phyloP scores from a whole-genome alignment of 257 asterid genomes.

The Buddleja alternifolia region DNA sequence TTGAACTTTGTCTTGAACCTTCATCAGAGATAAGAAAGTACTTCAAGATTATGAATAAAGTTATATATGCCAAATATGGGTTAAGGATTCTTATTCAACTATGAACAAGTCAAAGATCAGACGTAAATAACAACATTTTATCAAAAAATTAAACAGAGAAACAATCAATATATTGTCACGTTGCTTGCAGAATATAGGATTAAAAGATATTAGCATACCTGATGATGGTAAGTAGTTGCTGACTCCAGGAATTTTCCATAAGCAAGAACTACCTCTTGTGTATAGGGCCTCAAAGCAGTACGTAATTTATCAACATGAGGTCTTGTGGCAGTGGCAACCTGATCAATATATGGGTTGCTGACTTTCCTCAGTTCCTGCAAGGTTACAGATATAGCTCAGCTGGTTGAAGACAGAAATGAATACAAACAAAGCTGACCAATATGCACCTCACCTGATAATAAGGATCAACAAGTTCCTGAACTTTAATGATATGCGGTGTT shows the following conservation, averaged over 20 bases:
- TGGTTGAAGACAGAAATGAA: conserved; percentile 20
- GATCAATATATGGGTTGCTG: conserved; percentile 84
- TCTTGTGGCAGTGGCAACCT: conserved; percentile 76
- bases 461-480: conserved; percentile 74
- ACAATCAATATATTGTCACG: neutral
- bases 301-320: conserved; percentile 80
- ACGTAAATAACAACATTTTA: neutral
- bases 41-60: conserved; percentile 15
- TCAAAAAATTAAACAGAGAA: neutral
- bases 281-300: conserved; percentile 60
- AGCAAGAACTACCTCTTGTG: conserved; percentile 57
- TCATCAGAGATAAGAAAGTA: conserved; percentile 30
- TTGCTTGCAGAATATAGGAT: conserved; percentile 1
- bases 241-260: conserved; percentile 76
- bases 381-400: conserved; percentile 31
- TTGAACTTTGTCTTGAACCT: conserved; percentile 74
- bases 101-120: neutral
- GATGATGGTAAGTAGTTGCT: conserved; percentile 74
- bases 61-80: conserved; percentile 18
- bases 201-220: conserved; percentile 48
- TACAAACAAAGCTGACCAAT: conserved; percentile 8
- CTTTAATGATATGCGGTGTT: conserved; percentile 71
- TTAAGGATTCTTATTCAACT: conserved; percentile 3
- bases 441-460: conserved; percentile 63
- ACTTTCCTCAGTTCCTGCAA: conserved; percentile 69